These are phyloP conservation scores for Suhomyces vadensis DNA, from an alignment of 805 yeast genomes.

Conservation along the genomic window DNA sequence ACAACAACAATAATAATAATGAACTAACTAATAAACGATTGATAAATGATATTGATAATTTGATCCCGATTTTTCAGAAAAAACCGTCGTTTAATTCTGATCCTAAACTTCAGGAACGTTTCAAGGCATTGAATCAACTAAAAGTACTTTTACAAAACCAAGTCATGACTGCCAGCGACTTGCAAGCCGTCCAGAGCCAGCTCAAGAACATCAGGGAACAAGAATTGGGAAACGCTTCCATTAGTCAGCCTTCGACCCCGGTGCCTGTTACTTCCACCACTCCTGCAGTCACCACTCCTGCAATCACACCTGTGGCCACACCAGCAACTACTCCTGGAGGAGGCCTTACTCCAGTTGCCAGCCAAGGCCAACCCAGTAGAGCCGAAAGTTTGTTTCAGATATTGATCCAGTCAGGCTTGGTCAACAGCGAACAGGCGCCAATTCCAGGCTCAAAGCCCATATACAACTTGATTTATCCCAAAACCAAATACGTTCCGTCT, in stretches of 20 bases:
- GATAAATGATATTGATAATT: slow-evolving; percentile 36
- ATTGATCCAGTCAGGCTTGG: slow-evolving; percentile 39
- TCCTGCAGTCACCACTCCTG: slow-evolving; percentile 13
- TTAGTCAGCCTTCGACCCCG: slow-evolving; percentile 14
- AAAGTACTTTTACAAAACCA: slow-evolving; percentile 40
- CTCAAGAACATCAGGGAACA: slow-evolving; percentile 40
- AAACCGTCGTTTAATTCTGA: slow-evolving; percentile 40
- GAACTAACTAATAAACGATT: slow-evolving; percentile 20
- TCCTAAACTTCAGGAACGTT: slow-evolving; percentile 43
- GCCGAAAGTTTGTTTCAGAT: slow-evolving; percentile 35
- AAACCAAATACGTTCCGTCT: slow-evolving; percentile 27
- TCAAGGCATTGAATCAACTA: slow-evolving; percentile 47
- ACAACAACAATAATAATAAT: neutral
- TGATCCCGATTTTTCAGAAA: slow-evolving; percentile 45
- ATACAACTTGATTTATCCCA: slow-evolving; percentile 34
- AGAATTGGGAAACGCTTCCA: slow-evolving; percentile 14
- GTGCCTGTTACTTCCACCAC: slow-evolving; percentile 15
- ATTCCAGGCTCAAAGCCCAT: slow-evolving; percentile 39
- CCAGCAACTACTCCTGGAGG: slow-evolving; percentile 7
- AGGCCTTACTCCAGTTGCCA: neutral
- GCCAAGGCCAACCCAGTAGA: slow-evolving; percentile 1
- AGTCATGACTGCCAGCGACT: slow-evolving; percentile 33
- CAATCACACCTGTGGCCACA: slow-evolving; percentile 10
- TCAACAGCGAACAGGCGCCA: slow-evolving; percentile 41
- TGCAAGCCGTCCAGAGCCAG: slow-evolving; percentile 39